A percentile compares a stretch with the other conserved stretches of the same genome.
Conservation (phyloP, 2,329 filamentous ascomycete genomes). For the Paraconiothyrium sp. region DNA sequence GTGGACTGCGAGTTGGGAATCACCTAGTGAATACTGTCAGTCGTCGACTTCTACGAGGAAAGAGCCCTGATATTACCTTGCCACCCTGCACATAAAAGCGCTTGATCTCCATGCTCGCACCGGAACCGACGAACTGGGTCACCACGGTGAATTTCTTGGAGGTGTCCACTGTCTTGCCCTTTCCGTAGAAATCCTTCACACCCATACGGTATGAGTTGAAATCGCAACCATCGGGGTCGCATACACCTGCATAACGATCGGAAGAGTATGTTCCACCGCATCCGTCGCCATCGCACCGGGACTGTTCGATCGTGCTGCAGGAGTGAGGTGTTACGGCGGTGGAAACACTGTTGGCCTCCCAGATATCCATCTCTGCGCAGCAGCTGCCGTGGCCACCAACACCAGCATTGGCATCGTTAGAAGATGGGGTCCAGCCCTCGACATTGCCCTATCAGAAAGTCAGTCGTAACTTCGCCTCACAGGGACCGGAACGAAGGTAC, state of each 20-base stretch:
- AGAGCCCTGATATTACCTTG: background rate
- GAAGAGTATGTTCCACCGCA: conserved; percentile 52
- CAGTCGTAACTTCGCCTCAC: background rate
- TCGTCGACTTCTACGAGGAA: too few species aligned
- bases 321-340: conserved; percentile 70
- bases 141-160: conserved; percentile 54
- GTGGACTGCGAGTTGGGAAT: conserved; percentile 54
- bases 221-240: conserved; percentile 73
- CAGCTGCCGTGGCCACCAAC: conserved; percentile 65
- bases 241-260: conserved; percentile 67
- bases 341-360: conserved; percentile 72
- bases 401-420: conserved; percentile 63
- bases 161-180: conserved; percentile 56
- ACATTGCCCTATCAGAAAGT: conserved; percentile 58
- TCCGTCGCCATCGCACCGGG: conserved; percentile 60
- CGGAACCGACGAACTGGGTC: conserved; percentile 57
- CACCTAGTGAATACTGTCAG: background rate
- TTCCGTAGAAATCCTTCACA: conserved; percentile 68
- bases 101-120: conserved; percentile 55
- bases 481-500: conserved; percentile 32
- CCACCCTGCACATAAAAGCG: conserved; percentile 48
- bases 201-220: conserved; percentile 67
- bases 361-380: conserved; percentile 73
- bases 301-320: conserved; percentile 61
- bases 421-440: conserved; percentile 60